Conservation (phyloP, 331 rosid genomes). For the Pyracantha coccinea region DNA sequence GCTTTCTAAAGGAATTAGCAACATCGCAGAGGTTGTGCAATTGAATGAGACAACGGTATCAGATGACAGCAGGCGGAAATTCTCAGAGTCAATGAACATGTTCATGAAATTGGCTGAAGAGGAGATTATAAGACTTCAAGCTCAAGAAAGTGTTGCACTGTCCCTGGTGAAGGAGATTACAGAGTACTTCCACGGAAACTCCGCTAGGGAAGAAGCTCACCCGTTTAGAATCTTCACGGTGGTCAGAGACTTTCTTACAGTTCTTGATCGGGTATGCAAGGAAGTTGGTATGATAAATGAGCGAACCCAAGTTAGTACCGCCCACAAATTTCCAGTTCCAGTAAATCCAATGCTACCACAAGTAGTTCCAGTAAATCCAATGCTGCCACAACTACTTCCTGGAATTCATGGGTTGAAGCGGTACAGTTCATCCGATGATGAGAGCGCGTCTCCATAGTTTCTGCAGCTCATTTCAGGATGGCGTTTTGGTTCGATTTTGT, state of each 20-base stretch:
- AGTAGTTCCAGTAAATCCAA: constrained; percentile 68
- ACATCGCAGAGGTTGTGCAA: constrained; percentile 41
- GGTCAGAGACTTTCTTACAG: constrained; percentile 71
- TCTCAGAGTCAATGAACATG: constrained; percentile 61
- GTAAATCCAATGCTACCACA: constrained; percentile 82
- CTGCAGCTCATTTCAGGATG: constrained; percentile 4
- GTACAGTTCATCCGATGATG: constrained; percentile 49
- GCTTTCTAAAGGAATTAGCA: constrained; percentile 61
- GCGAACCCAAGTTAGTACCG: constrained; percentile 67
- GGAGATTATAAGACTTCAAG: constrained; percentile 70
- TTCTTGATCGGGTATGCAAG: constrained; percentile 90
- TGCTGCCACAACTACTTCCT: constrained; percentile 66
- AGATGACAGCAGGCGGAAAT: constrained; percentile 36
- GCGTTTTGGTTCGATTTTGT: constrained; percentile 24
- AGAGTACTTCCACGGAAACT: constrained; percentile 92
- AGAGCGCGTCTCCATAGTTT: constrained; percentile 36
- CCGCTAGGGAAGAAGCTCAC: constrained; percentile 93
- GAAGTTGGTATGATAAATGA: constrained; percentile 86
- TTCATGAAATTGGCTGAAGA: constrained; percentile 75
- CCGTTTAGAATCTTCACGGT: constrained; percentile 94
- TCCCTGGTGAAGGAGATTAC: constrained; percentile 96
- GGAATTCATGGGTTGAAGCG: constrained; percentile 37
- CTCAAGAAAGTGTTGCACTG: constrained; percentile 81
- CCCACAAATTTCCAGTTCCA: constrained; percentile 87
- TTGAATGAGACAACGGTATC: constrained; percentile 26